Evolutionary conservation across 140 eudicot species (phyloP).

Genomic region (Ambrosia hybrid): DNA sequence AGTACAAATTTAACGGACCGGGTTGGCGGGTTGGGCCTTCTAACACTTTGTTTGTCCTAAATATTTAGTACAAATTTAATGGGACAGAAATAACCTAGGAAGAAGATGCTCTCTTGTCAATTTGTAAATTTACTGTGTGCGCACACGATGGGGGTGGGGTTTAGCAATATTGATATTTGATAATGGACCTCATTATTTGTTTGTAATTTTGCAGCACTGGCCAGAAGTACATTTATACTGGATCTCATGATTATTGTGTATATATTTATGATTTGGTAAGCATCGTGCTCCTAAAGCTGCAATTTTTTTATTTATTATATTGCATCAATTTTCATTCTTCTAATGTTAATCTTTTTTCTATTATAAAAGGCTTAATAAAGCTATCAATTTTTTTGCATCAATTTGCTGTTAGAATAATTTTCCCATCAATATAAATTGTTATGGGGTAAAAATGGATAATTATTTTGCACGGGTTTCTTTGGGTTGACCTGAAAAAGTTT

Average conservation of each 20-base stretch:
- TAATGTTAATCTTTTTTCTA: too few species aligned
- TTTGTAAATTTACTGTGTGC: not conserved
- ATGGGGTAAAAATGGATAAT: not conserved
- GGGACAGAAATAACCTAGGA: not conserved
- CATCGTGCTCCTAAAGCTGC: slow-evolving; percentile 1
- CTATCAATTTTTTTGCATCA: too few species aligned
- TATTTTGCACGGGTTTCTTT: not conserved
- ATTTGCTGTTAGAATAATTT: not conserved
- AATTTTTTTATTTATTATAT: not conserved
- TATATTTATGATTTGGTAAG: slow-evolving; percentile 86
- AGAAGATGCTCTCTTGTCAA: not conserved
- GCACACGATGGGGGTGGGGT: not conserved
- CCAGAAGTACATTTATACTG: slow-evolving; percentile 95
- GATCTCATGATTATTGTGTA: slow-evolving; percentile 82
- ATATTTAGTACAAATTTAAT: too few species aligned
- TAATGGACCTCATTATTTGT: slow-evolving; percentile 6
- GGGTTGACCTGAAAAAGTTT: not conserved
- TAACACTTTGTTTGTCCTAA: not conserved
- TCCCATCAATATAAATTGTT: not conserved
- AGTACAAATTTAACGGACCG: not conserved
- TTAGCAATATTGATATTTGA: not conserved
- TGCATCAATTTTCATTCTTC: not conserved
- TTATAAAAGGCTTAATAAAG: too few species aligned
- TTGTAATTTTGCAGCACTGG: slow-evolving; percentile 67
- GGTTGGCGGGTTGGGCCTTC: too few species aligned